These are phyloP conservation scores for Trametes villosa DNA, from an alignment of 768 basidiomycete species.

Conservation along the genomic window DNA sequence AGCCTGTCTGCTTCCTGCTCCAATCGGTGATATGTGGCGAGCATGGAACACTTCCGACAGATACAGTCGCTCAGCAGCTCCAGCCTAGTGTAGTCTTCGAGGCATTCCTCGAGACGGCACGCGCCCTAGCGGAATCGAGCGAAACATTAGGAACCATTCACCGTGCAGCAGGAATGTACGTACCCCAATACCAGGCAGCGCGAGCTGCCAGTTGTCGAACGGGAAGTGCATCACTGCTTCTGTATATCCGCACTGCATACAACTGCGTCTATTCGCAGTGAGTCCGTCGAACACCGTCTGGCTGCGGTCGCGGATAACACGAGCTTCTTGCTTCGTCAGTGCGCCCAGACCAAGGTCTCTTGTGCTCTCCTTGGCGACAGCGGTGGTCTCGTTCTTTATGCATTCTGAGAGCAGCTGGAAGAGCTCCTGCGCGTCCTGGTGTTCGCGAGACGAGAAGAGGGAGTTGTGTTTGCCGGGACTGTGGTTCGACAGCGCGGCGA, in stretches of 20 bases:
- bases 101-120: constrained; percentile 79
- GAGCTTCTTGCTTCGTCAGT: constrained; percentile 39
- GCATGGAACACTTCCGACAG: constrained; percentile 88
- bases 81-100: constrained; percentile 86
- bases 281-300: constrained; percentile 88
- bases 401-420: constrained; percentile 92
- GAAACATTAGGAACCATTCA: not conserved
- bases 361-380: constrained; percentile 71
- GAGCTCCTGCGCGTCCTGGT: constrained; percentile 98
- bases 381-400: constrained; percentile 80
- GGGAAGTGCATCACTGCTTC: constrained; percentile 93
- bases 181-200: constrained; percentile 67
- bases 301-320: constrained; percentile 42
- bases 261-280: constrained; percentile 88
- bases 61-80: constrained; percentile 91
- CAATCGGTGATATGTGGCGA: constrained; percentile 72
- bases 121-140: constrained; percentile 46
- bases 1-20: constrained; percentile 64
- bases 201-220: constrained; percentile 84
- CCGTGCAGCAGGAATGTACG: constrained; percentile 33
- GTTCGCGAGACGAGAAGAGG: constrained; percentile 86
- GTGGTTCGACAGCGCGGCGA: constrained; percentile 65
- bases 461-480: constrained; percentile 58
- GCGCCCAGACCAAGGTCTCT: constrained; percentile 75
- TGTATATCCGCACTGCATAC: constrained; percentile 88